Conservation (phyloP, 2,329 filamentous ascomycete species). For the Sarocladium strictum region DNA sequence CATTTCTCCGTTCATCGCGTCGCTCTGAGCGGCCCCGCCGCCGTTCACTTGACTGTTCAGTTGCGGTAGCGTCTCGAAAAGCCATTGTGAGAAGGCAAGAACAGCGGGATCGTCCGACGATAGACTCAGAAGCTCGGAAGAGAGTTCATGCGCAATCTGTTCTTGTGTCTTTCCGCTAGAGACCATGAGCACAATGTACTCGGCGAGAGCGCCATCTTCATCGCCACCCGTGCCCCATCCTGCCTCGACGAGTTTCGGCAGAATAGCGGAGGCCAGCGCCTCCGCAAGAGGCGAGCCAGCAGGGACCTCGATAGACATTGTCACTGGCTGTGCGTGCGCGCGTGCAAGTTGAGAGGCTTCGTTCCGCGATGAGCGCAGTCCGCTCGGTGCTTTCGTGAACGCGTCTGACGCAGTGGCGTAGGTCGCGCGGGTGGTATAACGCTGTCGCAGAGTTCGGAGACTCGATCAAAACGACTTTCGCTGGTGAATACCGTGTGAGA, state of each 20-base stretch:
- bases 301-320: conserved; percentile 72
- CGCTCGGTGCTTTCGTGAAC: not conserved
- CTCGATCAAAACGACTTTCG: not conserved
- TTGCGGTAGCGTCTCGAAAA: conserved; percentile 78
- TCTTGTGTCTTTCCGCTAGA: conserved; percentile 91
- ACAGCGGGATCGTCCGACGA: conserved; percentile 78
- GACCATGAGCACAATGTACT: conserved; percentile 97
- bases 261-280: conserved; percentile 74
- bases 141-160: conserved; percentile 82
- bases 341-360: not conserved
- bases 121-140: conserved; percentile 78
- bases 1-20: conserved; percentile 35
- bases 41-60: conserved; percentile 61
- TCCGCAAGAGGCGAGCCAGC: conserved; percentile 79
- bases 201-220: conserved; percentile 80
- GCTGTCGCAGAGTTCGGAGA: not conserved
- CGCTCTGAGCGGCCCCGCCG: conserved; percentile 28
- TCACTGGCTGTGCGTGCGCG: conserved; percentile 18
- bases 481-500: not conserved
- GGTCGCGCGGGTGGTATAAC: not conserved
- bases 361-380: conserved; percentile 1
- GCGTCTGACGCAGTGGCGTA: conserved; percentile 2
- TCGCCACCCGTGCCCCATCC: conserved; percentile 80
- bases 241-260: conserved; percentile 86
- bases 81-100: conserved; percentile 79